Conservation (phyloP, 306 rosid genomes). For the Notholithocarpus densiflorus region DNA sequence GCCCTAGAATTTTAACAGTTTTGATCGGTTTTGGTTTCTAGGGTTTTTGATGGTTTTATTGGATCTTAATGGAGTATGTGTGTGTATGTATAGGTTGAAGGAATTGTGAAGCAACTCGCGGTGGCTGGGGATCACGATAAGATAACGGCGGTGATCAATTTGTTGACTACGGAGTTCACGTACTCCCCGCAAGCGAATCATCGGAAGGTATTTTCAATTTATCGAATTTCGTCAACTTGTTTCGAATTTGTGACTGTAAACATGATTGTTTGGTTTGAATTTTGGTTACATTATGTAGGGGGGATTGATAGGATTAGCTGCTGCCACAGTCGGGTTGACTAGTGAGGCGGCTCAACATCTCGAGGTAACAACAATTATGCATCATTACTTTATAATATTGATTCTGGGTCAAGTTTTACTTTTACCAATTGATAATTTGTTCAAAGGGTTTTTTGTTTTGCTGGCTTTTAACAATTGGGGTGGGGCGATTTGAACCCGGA, state of each 20-base stretch:
- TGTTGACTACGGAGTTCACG: conserved; percentile 72
- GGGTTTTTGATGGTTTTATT: conserved; percentile 34
- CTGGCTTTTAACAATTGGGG: no score
- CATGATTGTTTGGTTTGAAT: background rate
- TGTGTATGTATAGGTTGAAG: conserved; percentile 66
- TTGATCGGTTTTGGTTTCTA: conserved; percentile 35
- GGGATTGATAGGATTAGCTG: conserved; percentile 97
- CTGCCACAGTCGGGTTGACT: conserved; percentile 98
- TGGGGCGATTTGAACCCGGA: no score
- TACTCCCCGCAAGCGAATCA: conserved; percentile 85
- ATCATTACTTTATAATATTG: background rate
- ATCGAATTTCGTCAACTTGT: background rate
- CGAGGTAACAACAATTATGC: conserved; percentile 53
- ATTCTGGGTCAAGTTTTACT: background rate
- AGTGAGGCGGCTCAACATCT: conserved; percentile 93
- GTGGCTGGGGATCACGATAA: conserved; percentile 74
- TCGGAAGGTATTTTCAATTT: conserved; percentile 58
- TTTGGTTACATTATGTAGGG: conserved; percentile 54
- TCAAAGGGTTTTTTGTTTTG: no score
- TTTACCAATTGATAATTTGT: background rate
- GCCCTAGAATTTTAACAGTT: background rate
- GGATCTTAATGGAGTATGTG: conserved; percentile 15
- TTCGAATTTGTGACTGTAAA: background rate
- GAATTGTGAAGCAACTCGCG: conserved; percentile 84
- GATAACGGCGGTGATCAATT: conserved; percentile 75